Evolutionary conservation across 1,139 yeast species (phyloP).

Genomic region (Taphrina wiesneri): DNA sequence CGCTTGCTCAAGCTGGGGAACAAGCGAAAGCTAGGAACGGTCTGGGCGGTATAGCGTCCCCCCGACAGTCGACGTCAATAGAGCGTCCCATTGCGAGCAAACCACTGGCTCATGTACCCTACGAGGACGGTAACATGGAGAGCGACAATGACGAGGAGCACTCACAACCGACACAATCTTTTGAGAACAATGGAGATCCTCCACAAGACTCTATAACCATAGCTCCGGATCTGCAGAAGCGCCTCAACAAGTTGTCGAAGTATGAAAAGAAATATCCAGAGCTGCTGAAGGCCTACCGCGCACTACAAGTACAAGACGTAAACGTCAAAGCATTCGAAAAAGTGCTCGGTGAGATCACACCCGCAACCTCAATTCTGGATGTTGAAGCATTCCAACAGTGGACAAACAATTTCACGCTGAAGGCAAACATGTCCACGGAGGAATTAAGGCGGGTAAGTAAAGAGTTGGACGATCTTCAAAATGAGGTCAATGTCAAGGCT

Average conservation of each 20-base stretch:
- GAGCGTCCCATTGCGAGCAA: not conserved
- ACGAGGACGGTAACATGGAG: slow-evolving; percentile 20
- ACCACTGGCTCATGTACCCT: not conserved
- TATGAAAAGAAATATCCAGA: slow-evolving; percentile 88
- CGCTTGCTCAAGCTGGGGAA: slow-evolving; percentile 31
- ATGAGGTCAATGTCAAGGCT: slow-evolving; percentile 23
- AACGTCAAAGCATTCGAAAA: slow-evolving; percentile 57
- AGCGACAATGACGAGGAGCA: slow-evolving; percentile 19
- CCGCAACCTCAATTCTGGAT: slow-evolving; percentile 72
- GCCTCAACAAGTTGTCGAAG: slow-evolving; percentile 73
- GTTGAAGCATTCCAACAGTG: slow-evolving; percentile 69
- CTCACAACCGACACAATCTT: not conserved
- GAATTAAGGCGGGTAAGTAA: slow-evolving; percentile 49
- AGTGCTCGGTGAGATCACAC: slow-evolving; percentile 75
- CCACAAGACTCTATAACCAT: not conserved
- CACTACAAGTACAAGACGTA: not conserved
- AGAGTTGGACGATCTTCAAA: slow-evolving; percentile 39
- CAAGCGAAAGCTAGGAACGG: slow-evolving; percentile 27
- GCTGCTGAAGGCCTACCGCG: slow-evolving; percentile 36
- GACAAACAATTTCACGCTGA: slow-evolving; percentile 62
- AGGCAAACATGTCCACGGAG: slow-evolving; percentile 58
- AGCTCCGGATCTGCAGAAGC: slow-evolving; percentile 58
- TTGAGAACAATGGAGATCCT: not conserved
- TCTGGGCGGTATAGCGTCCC: slow-evolving; percentile 4
- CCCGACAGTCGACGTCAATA: slow-evolving; percentile 21